These are phyloP conservation scores for Paraleonurus japonicus DNA, from an alignment of 257 asterid genomes.

Conservation along the genomic window DNA sequence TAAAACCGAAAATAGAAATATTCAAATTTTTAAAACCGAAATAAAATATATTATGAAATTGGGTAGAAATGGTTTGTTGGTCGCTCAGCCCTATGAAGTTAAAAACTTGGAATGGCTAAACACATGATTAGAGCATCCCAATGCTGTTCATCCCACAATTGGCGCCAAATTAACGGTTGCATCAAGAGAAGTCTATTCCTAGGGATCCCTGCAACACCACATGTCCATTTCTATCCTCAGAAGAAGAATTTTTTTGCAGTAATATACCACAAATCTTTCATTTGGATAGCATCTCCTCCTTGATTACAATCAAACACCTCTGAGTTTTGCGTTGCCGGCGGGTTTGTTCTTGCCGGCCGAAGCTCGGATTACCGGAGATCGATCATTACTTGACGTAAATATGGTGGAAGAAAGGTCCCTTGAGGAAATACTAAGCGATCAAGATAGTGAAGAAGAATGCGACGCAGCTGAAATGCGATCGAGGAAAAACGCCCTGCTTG, in stretches of 20 bases:
- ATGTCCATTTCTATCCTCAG: not conserved
- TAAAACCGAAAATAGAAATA: no score
- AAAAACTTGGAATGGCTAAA: not conserved
- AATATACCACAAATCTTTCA: not conserved
- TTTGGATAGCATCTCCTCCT: constrained; percentile 8
- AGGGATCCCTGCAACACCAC: constrained; percentile 18
- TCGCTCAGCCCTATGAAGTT: no score
- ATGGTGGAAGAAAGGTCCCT: constrained; percentile 36
- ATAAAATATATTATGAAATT: no score
- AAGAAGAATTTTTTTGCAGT: no score
- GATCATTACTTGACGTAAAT: not conserved
- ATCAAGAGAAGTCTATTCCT: not conserved
- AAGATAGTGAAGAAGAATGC: constrained; percentile 29
- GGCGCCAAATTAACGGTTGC: constrained; percentile 29
- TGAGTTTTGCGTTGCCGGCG: constrained; percentile 27
- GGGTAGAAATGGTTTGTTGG: no score
- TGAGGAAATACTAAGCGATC: constrained; percentile 4
- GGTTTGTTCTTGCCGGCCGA: constrained; percentile 32
- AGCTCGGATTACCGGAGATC: constrained; percentile 26
- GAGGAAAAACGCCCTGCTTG: constrained; percentile 40
- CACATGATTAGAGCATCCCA: not conserved
- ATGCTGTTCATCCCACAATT: constrained; percentile 19
- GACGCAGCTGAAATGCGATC: constrained; percentile 27
- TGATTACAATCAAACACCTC: not conserved
- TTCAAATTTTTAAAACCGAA: no score